phyloP scores from a whole-genome alignment of 2,329 filamentous ascomycete species.

The Verticillium klebahnii region DNA sequence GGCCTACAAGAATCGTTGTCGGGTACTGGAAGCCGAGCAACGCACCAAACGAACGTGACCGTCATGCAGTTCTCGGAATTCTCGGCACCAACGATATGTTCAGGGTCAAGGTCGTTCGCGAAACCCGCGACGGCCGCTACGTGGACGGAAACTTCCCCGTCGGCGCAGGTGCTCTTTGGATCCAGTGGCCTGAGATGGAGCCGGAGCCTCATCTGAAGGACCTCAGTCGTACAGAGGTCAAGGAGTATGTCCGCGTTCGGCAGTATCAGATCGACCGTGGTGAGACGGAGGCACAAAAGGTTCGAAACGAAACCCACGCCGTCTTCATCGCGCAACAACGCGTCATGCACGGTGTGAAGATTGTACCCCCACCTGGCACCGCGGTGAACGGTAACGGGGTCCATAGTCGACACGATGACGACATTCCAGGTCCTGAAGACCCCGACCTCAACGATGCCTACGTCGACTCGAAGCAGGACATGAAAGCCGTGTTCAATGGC shows the following conservation, averaged over 20 bases:
- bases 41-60: slow-evolving; percentile 39
- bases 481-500: neutral
- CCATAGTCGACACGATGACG: neutral
- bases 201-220: slow-evolving; percentile 51
- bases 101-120: slow-evolving; percentile 55
- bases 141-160: slow-evolving; percentile 56
- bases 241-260: slow-evolving; percentile 59
- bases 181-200: slow-evolving; percentile 56
- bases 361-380: slow-evolving; percentile 9
- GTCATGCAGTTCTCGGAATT: slow-evolving; percentile 60
- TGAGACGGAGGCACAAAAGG: slow-evolving; percentile 42
- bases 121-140: slow-evolving; percentile 55
- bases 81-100: slow-evolving; percentile 61
- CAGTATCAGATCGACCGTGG: slow-evolving; percentile 53
- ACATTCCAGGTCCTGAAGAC: neutral
- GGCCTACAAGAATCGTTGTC: slow-evolving; percentile 53
- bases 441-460: neutral
- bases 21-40: slow-evolving; percentile 56
- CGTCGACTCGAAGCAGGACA: neutral
- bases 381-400: neutral
- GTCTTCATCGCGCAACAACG: slow-evolving; percentile 46
- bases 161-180: slow-evolving; percentile 58
- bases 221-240: slow-evolving; percentile 51
- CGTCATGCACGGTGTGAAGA: slow-evolving; percentile 26
- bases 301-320: slow-evolving; percentile 46